Evolutionary conservation across 345 rosid genomes (phyloP).

Genomic region (Salix purpurea): DNA sequence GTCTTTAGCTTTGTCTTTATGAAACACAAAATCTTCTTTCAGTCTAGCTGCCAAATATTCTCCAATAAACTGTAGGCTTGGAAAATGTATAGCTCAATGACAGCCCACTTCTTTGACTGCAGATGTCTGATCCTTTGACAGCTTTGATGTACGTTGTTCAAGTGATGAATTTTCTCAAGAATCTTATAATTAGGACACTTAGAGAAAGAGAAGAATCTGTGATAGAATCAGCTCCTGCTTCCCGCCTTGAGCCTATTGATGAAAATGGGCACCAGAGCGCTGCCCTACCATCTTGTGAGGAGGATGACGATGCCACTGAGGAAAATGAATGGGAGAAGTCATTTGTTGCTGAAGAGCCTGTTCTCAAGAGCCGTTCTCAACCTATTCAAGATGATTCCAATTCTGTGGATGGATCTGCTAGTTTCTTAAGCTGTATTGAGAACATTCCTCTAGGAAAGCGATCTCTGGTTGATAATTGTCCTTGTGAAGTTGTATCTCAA

Average conservation of each 20-base stretch:
- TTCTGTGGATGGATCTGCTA: slow-evolving; percentile 31
- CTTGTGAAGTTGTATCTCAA: slow-evolving; percentile 40
- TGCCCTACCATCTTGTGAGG: slow-evolving; percentile 30
- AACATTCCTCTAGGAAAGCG: slow-evolving; percentile 35
- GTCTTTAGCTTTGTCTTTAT: neutral
- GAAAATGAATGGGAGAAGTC: slow-evolving; percentile 27
- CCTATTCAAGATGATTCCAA: slow-evolving; percentile 30
- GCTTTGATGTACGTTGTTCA: slow-evolving; percentile 95
- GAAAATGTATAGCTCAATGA: slow-evolving; percentile 4
- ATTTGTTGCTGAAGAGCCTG: slow-evolving; percentile 35
- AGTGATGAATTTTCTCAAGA: slow-evolving; percentile 93
- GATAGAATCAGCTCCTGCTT: slow-evolving; percentile 38
- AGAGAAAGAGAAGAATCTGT: slow-evolving; percentile 55
- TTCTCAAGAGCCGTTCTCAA: slow-evolving; percentile 29
- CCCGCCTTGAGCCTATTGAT: slow-evolving; percentile 53
- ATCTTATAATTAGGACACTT: slow-evolving; percentile 58
- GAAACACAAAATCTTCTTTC: neutral
- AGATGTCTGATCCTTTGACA: slow-evolving; percentile 98
- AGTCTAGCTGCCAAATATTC: neutral
- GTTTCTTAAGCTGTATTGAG: slow-evolving; percentile 38
- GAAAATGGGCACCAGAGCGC: slow-evolving; percentile 59
- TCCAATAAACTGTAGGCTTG: neutral
- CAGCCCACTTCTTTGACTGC: slow-evolving; percentile 15
- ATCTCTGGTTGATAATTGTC: slow-evolving; percentile 31
- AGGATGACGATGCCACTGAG: slow-evolving; percentile 24